Conservation (phyloP, 179 eudicot species). For the Gypsophila paniculata region DNA sequence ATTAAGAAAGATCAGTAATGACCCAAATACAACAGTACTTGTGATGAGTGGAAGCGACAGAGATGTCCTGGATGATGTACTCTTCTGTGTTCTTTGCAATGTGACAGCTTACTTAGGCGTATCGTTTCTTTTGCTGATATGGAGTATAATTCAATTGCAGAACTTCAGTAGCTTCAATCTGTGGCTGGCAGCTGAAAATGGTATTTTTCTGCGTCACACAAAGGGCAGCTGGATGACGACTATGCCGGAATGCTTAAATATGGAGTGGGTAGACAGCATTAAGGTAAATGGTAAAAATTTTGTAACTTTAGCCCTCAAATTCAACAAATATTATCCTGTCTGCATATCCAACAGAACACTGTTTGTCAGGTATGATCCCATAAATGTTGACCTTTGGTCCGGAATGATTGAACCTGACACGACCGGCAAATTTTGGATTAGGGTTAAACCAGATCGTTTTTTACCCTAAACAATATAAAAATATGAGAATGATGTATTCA, state of each 20-base stretch:
- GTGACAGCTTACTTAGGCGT: neutral
- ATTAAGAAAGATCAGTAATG: slow-evolving; percentile 49
- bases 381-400: no score
- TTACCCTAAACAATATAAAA: no score
- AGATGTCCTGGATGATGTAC: slow-evolving; percentile 56
- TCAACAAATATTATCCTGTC: neutral
- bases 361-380: no score
- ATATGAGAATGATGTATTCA: no score
- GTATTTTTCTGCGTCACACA: slow-evolving; percentile 68
- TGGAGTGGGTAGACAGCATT: slow-evolving; percentile 81
- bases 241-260: slow-evolving; percentile 62
- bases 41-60: slow-evolving; percentile 65
- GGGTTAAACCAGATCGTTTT: no score
- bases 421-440: no score
- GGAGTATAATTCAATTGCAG: slow-evolving; percentile 35
- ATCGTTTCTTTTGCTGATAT: slow-evolving; percentile 4
- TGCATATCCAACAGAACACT: no score
- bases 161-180: slow-evolving; percentile 56
- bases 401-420: no score
- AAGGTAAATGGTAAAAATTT: slow-evolving; percentile 34
- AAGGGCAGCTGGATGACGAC: slow-evolving; percentile 72
- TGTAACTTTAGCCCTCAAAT: neutral
- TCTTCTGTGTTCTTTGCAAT: neutral
- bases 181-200: slow-evolving; percentile 91
- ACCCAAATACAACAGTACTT: slow-evolving; percentile 54